Percentiles rank a stretch among this genome's conserved stretches.
phyloP scores from a whole-genome alignment of 2,329 filamentous ascomycete species.

The Rachicladosporium sp. region DNA sequence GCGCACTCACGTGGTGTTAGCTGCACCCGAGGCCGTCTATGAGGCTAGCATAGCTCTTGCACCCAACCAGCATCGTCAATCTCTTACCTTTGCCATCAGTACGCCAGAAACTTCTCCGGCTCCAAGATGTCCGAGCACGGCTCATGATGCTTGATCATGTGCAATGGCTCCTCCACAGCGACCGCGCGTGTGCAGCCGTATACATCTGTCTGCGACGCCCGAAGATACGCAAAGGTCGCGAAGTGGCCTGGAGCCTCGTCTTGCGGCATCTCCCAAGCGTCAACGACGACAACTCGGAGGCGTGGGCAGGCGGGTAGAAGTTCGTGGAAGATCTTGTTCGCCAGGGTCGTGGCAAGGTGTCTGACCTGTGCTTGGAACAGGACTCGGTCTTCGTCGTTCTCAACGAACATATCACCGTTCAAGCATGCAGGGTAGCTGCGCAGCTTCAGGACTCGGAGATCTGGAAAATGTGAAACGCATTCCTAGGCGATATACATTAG shows the following conservation, averaged over 20 bases:
- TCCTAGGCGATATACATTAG: neutral
- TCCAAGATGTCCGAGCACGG: slow-evolving; percentile 1
- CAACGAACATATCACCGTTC: neutral
- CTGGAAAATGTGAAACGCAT: neutral
- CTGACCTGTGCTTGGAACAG: too few species aligned
- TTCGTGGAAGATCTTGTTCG: too few species aligned
- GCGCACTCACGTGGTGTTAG: too few species aligned
- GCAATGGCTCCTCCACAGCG: neutral
- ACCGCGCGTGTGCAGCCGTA: neutral
- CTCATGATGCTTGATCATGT: neutral
- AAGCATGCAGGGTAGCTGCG: neutral
- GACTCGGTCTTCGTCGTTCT: neutral
- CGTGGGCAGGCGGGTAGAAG: too few species aligned
- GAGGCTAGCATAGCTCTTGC: too few species aligned
- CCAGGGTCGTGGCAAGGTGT: too few species aligned
- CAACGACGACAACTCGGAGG: too few species aligned
- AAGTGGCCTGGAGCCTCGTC: neutral
- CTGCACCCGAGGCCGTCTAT: too few species aligned
- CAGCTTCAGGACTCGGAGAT: neutral
- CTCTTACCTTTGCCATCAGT: too few species aligned
- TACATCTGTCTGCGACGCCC: neutral
- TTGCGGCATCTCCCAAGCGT: too few species aligned
- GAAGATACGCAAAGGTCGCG: neutral
- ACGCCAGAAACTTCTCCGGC: neutral
- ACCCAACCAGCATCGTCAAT: too few species aligned